These are phyloP conservation scores for Thalassiosira sp. DNA, from an alignment of 352 stramenopile species.

Conservation along the genomic window DNA sequence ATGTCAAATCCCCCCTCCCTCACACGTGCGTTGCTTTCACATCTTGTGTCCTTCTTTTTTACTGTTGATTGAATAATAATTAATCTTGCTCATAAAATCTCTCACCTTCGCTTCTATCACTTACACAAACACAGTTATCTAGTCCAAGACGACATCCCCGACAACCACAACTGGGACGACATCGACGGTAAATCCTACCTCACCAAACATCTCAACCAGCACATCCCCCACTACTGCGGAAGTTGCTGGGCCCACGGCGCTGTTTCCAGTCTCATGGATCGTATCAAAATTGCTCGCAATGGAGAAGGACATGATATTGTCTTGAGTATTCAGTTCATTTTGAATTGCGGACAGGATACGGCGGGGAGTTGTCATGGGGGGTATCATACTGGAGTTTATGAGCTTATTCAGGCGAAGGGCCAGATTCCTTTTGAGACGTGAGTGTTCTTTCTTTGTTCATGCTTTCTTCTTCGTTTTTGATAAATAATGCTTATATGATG, in stretches of 20 bases:
- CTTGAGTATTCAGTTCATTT: conserved; percentile 82
- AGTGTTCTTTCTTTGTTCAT: conserved; percentile 53
- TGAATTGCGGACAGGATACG: conserved; percentile 79
- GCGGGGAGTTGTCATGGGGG: conserved; percentile 89
- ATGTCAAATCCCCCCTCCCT: conserved; percentile 42
- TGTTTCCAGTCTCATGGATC: conserved; percentile 76
- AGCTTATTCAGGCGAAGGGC: conserved; percentile 57
- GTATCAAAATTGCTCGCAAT: conserved; percentile 81
- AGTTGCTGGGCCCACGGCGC: conserved; percentile 81
- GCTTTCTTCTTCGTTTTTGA: no score
- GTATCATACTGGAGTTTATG: conserved; percentile 88
- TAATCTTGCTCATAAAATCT: no score
- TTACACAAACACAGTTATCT: conserved; percentile 59
- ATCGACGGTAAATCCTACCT: conserved; percentile 92
- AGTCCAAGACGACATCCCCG: conserved; percentile 85
- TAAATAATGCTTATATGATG: no score
- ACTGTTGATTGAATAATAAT: no score
- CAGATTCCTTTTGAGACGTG: conserved; percentile 89
- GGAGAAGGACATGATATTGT: conserved; percentile 81
- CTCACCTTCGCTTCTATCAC: no score
- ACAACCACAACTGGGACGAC: conserved; percentile 94
- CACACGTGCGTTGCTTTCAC: conserved; percentile 51
- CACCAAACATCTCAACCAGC: conserved; percentile 98
- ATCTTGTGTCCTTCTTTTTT: conserved; percentile 12
- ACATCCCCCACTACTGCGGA: conserved; percentile 90